Evolutionary conservation across 805 yeast genomes (phyloP).

Genomic region (Saccharomycopsis guyanensis): DNA sequence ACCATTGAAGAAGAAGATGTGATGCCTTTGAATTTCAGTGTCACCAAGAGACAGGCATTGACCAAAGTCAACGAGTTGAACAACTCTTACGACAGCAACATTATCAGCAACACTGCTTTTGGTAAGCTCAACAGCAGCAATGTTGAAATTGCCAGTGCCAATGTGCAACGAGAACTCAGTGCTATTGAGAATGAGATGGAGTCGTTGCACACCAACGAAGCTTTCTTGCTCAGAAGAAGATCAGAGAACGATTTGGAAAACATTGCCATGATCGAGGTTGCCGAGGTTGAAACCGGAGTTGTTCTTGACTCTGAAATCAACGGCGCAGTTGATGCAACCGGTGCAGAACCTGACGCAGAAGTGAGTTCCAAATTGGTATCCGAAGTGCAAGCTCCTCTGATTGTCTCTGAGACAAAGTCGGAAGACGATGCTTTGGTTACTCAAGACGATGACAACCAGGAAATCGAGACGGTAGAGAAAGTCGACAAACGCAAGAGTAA

Average conservation of each 20-base stretch:
- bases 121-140: neutral
- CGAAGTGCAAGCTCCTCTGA: neutral
- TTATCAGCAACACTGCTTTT: slow-evolving; percentile 6
- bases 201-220: neutral
- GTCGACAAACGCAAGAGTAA: no score
- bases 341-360: neutral
- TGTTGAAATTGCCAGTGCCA: neutral
- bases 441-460: no score
- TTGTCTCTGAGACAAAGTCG: neutral
- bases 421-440: neutral
- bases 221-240: slow-evolving; percentile 13
- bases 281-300: neutral
- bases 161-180: neutral
- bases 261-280: slow-evolving; percentile 17
- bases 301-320: neutral
- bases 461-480: neutral
- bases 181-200: slow-evolving; percentile 2
- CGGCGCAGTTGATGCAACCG: no score
- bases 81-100: slow-evolving; percentile 3
- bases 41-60: slow-evolving; percentile 1
- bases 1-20: slow-evolving; percentile 4
- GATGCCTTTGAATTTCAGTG: slow-evolving; percentile 1
- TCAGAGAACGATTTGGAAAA: slow-evolving; percentile 15
- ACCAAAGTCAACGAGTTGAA: neutral
- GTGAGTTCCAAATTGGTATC: neutral